Evolutionary conservation across 306 rosid species (phyloP).

Genomic region (Chamaecrista fasciculata): DNA sequence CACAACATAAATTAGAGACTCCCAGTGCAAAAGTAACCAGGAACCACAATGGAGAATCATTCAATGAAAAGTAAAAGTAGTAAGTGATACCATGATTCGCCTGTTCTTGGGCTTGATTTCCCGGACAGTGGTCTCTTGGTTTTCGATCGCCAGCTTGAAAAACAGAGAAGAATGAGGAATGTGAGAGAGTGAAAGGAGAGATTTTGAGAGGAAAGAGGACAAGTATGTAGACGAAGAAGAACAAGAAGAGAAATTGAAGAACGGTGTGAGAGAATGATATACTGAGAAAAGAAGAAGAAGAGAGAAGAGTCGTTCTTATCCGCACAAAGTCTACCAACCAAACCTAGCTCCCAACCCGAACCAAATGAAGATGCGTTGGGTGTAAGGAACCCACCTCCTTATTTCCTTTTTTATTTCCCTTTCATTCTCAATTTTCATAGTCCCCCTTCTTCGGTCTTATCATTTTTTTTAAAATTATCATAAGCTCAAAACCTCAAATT

Average conservation of each 20-base stretch:
- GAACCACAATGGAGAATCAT: background rate
- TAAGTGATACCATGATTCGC: slow-evolving; percentile 62
- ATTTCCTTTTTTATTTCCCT: slow-evolving; percentile 59
- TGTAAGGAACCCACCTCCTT: slow-evolving; percentile 66
- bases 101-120: slow-evolving; percentile 86
- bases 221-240: slow-evolving; percentile 9
- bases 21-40: slow-evolving; percentile 3
- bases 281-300: slow-evolving; percentile 30
- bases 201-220: slow-evolving; percentile 36
- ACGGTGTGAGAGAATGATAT: slow-evolving; percentile 47
- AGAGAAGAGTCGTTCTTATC: slow-evolving; percentile 68
- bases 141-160: slow-evolving; percentile 84
- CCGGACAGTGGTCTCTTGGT: slow-evolving; percentile 59
- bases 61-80: background rate
- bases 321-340: slow-evolving; percentile 54
- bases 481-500: too few species aligned
- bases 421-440: slow-evolving; percentile 76
- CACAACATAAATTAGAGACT: background rate
- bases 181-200: background rate
- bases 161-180: background rate
- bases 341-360: slow-evolving; percentile 33
- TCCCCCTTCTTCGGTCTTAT: slow-evolving; percentile 47
- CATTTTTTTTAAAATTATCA: slow-evolving; percentile 33
- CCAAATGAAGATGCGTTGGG: slow-evolving; percentile 50
- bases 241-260: slow-evolving; percentile 35